phyloP scores from a whole-genome alignment of 2,329 filamentous ascomycete genomes.

The Trichoderma atroviride region DNA sequence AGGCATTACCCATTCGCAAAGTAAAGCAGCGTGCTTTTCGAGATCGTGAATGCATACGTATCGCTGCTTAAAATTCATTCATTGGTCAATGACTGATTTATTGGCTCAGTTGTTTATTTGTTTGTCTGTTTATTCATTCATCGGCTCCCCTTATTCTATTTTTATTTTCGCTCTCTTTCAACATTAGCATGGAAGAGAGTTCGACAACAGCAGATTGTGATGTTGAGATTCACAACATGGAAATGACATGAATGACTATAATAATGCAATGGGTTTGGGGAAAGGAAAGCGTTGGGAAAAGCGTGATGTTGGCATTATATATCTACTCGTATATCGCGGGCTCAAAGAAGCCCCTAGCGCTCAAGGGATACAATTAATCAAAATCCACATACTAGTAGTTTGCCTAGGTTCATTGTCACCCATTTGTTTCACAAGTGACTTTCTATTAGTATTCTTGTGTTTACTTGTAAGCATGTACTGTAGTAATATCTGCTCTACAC shows the following conservation, averaged over 20 bases:
- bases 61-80: neutral
- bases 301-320: neutral
- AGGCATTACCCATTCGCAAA: neutral
- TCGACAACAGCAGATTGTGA: neutral
- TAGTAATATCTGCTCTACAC: neutral
- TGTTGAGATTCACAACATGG: neutral
- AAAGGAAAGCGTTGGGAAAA: neutral
- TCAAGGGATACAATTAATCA: neutral
- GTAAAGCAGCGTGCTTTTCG: neutral
- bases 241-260: conserved; percentile 8
- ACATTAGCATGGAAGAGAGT: neutral
- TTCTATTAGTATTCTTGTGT: no score
- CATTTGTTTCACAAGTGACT: neutral
- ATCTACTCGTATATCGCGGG: neutral
- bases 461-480: neutral
- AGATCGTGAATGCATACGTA: neutral
- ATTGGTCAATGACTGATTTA: neutral
- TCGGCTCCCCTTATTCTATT: neutral
- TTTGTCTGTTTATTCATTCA: neutral
- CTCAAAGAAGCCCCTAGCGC: neutral
- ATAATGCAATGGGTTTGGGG: neutral
- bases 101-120: neutral
- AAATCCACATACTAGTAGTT: neutral
- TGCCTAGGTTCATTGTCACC: neutral
- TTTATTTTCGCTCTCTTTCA: neutral